phyloP scores from a whole-genome alignment of 805 yeast genomes.

The Ascoidea rubescens region DNA sequence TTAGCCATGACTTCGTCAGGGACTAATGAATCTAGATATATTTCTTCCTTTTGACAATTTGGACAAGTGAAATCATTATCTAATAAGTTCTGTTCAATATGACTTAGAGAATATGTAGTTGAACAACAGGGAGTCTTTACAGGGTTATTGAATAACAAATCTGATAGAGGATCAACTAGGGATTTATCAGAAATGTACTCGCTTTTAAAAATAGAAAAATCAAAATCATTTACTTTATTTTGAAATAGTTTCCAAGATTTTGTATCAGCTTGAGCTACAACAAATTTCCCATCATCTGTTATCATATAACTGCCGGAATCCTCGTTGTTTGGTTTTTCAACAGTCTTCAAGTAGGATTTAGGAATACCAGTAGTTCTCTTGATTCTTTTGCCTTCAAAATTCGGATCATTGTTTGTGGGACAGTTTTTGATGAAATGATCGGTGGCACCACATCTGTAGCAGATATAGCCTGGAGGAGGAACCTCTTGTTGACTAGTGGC shows the following conservation, averaged over 20 bases:
- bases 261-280: conserved; percentile 88
- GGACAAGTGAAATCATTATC: conserved; percentile 89
- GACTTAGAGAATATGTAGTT: conserved; percentile 39
- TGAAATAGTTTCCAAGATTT: conserved; percentile 85
- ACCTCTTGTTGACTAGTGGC: conserved; percentile 35
- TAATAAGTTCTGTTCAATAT: conserved; percentile 52
- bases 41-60: conserved; percentile 60
- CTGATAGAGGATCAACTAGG: conserved; percentile 57
- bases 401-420: conserved; percentile 87
- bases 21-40: conserved; percentile 58
- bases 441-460: conserved; percentile 92
- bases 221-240: conserved; percentile 30
- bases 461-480: conserved; percentile 93
- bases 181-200: conserved; percentile 28
- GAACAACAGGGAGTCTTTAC: conserved; percentile 76
- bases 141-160: conserved; percentile 53
- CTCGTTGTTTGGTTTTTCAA: conserved; percentile 66
- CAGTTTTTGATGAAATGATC: conserved; percentile 95
- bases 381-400: conserved; percentile 83
- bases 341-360: conserved; percentile 73
- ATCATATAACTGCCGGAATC: conserved; percentile 57
- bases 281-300: conserved; percentile 91
- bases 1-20: conserved; percentile 45
- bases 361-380: conserved; percentile 97
- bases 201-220: conserved; percentile 5